Evolutionary conservation across 2,329 filamentous ascomycete genomes (phyloP).

Genomic region (Diplodia mutila): DNA sequence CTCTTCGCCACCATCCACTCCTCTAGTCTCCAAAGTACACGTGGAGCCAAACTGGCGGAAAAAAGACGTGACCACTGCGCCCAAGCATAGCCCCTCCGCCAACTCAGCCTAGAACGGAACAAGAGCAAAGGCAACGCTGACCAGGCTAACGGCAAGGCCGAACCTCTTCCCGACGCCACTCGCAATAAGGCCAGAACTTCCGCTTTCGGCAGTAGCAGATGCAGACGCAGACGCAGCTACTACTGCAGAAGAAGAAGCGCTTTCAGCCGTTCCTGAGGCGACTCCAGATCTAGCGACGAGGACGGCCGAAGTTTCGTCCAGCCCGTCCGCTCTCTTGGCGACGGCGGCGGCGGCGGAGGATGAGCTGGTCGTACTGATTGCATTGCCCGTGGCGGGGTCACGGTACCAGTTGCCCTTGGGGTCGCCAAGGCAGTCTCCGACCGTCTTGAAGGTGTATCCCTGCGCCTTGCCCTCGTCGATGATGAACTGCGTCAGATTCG

Average conservation of each 20-base stretch:
- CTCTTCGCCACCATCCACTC: background rate
- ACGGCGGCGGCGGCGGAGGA: background rate
- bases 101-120: background rate
- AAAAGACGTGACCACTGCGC: background rate
- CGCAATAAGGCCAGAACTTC: constrained; percentile 1
- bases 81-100: background rate
- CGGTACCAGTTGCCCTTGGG: constrained; percentile 58
- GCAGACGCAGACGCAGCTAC: background rate
- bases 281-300: background rate
- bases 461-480: constrained; percentile 46
- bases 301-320: background rate
- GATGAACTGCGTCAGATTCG: constrained; percentile 51
- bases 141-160: background rate
- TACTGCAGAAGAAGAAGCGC: background rate
- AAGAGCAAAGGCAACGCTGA: background rate
- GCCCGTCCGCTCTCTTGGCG: background rate
- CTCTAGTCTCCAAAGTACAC: background rate
- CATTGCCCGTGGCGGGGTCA: constrained; percentile 24
- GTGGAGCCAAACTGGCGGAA: background rate
- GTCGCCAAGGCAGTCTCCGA: constrained; percentile 63
- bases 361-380: background rate
- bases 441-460: constrained; percentile 50
- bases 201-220: constrained; percentile 4
- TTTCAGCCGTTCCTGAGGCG: background rate
- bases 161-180: background rate